Base-by-base conservation (phyloP, 2,329 filamentous ascomycete genomes). In the Diaporthe amygdali region DNA sequence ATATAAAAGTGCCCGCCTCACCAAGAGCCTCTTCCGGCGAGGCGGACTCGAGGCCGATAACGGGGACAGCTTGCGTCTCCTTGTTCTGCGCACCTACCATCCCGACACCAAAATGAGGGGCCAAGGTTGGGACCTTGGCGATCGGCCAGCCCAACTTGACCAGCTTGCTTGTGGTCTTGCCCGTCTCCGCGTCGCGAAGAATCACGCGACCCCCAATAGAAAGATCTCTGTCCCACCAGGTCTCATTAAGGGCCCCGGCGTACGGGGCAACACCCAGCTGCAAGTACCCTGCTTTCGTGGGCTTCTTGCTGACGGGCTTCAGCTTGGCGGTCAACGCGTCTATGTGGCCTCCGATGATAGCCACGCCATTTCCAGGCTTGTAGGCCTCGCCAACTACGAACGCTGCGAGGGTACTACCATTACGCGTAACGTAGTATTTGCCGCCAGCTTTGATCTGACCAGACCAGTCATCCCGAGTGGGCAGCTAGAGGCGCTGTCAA, bases 191-290 rank as follows among this genome's bases (percentile, higher is more conserved):
- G 76, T 97, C 92, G 74, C 91, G 93, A 55, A 98, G 91, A 61
- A 98, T 86, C 5, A 98, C 96, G 54, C 95, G 88, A 47, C 96
- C 96, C 74, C 95, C 96, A 76, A 98, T 93, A 75, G 93, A 92
- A 66, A 99, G 88, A 81, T 99, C 96, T 46, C 96, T 90, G 81
- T 98, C 96, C 96, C 95, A 98, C 96, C 96, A 98, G 1, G 96
- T 98, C 74, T 87, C 86, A 79, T 95, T 96, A 73, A 98, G 84
- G 1, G 87, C 95, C 64, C 96, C 96, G 12, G 95, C 96, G 79
- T 98, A 99, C 0, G 94, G 96, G 2, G 96, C 95, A 67, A 98
- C 94, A 30, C 94, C 96, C 8, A 98, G 88, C 84, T 98, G 94
- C 34, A 94, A 81, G 79, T 94, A 99, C 68, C 96, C 96, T 39